Percentiles rank a stretch among this genome's conserved stretches.
phyloP scores from a whole-genome alignment of 306 rosid species.

The Gastrolobium villosum region DNA sequence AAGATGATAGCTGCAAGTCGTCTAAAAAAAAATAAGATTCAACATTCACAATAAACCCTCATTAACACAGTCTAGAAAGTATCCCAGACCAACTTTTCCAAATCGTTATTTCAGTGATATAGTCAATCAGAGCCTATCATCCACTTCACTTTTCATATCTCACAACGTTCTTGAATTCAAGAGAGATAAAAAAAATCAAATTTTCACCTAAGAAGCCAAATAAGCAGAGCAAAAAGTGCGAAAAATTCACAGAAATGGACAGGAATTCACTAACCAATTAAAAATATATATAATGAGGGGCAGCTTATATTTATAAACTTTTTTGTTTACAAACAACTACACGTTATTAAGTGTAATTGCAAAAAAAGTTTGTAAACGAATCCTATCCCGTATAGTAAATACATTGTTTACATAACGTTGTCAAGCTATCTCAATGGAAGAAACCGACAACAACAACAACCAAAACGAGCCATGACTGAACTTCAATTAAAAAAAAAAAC shows the following conservation, averaged over 20 bases:
- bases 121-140: constrained; percentile 17
- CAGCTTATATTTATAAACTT: too few relatives aligned
- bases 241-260: neutral
- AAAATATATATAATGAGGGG: neutral
- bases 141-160: constrained; percentile 1
- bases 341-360: too few relatives aligned
- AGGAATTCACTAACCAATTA: neutral
- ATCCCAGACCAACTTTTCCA: neutral
- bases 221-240: too few relatives aligned
- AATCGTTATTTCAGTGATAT: neutral
- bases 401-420: neutral
- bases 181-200: neutral
- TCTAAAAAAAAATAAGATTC: neutral
- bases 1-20: constrained; percentile 16
- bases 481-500: constrained; percentile 43
- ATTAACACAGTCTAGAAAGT: neutral
- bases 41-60: constrained; percentile 2
- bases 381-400: too few relatives aligned
- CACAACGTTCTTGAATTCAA: constrained; percentile 6
- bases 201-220: constrained; percentile 12
- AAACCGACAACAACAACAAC: constrained; percentile 24
- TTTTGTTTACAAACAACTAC: too few relatives aligned
- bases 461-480: neutral
- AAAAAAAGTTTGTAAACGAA: too few relatives aligned
- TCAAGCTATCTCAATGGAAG: neutral